Conservation (phyloP, 2,329 filamentous ascomycete species). For the Colletotrichum tamarilloi region DNA sequence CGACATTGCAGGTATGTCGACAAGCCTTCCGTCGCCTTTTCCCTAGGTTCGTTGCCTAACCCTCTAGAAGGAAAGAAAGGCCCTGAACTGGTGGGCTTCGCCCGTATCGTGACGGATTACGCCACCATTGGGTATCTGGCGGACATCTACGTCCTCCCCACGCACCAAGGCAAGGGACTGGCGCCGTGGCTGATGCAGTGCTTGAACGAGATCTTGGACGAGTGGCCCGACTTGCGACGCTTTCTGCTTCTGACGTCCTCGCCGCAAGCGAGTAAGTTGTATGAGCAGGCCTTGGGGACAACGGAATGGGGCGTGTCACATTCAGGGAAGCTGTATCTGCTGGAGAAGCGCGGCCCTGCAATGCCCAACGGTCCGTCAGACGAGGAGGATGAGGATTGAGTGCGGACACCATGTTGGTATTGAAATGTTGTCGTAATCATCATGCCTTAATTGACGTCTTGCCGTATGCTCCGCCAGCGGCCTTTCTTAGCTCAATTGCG, state of each 20-base stretch:
- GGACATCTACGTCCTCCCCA: slow-evolving; percentile 73
- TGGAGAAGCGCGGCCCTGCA: slow-evolving; percentile 53
- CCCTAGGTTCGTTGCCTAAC: not conserved
- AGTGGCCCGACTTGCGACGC: slow-evolving; percentile 70
- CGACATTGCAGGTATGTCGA: slow-evolving; percentile 44
- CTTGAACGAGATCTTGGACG: slow-evolving; percentile 65
- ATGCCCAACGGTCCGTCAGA: slow-evolving; percentile 22
- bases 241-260: slow-evolving; percentile 64
- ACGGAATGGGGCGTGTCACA: slow-evolving; percentile 56
- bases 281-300: slow-evolving; percentile 59
- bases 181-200: slow-evolving; percentile 73
- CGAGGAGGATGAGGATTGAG: slow-evolving; percentile 13
- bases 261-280: slow-evolving; percentile 51
- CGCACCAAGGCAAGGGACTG: slow-evolving; percentile 70
- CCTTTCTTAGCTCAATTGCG: slow-evolving; percentile 85
- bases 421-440: not conserved
- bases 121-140: slow-evolving; percentile 52
- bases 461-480: slow-evolving; percentile 80
- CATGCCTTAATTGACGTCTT: slow-evolving; percentile 65
- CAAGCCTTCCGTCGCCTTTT: not conserved
- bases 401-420: not conserved
- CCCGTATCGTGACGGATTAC: slow-evolving; percentile 41
- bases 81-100: slow-evolving; percentile 52
- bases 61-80: slow-evolving; percentile 34
- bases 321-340: slow-evolving; percentile 51